Evolutionary conservation across 2,329 filamentous ascomycete species (phyloP), one percentile per base, ranked within the genome.

Genomic region (Madurella fahalii): DNA sequence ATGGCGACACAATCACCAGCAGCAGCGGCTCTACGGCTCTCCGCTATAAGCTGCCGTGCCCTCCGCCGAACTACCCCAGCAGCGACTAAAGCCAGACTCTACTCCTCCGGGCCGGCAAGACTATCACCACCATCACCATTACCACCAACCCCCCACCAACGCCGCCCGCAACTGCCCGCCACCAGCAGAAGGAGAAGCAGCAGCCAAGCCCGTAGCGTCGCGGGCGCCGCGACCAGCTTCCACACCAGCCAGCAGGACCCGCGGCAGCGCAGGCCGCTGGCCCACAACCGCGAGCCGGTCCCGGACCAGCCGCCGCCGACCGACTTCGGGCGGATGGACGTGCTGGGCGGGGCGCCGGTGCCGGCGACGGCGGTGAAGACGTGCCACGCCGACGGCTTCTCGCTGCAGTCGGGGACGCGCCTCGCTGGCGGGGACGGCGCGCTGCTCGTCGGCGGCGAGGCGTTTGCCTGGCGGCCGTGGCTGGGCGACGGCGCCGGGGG

Each of bases 381-480:
- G 5, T 95, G 90, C 72, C 83, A 88, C 56, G 75, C 80, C 56
- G 85, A 93, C 64, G 94, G 94, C 1, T 99, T 99, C 70, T 83
- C 87, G 60, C 77, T 99, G 44, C 88, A 94, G 71, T 95, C 85
- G 64, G 91, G 92, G 11, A 74, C 88, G 37, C 84, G 82, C 50
- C 83, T 95, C 31, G 73, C 75, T 1, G 83, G 82, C 44, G 86
- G 86, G 0, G 79, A 83, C 49, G 93, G 90, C 0, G 81, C 91
- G 25, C 68, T 99, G 58, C 78, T 99, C 5, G 80, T 96, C 1
- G 86, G 84, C 40, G 93, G 93, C 5, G 91, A 97, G 71, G 91
- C 87, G 1, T 97, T 96, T 69, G 74, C 78, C 48, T 99, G 94
- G 94, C 77, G 82, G 67, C 94, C 94, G 4, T 96, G 93, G 56